Evolutionary conservation across 2,329 filamentous ascomycete species (phyloP).

Genomic region (Penicillium vulpinum): DNA sequence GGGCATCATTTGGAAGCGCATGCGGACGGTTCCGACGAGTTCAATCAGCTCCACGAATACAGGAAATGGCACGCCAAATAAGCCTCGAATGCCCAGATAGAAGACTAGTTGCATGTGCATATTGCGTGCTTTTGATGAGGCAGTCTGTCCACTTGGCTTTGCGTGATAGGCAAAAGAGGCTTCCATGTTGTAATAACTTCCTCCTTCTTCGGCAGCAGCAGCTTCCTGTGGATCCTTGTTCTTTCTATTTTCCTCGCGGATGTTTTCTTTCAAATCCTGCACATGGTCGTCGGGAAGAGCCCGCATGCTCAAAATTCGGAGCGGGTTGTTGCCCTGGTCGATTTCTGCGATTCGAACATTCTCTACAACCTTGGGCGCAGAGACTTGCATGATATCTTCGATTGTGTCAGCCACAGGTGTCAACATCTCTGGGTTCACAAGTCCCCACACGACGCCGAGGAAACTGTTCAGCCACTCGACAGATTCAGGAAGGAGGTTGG

Average conservation of each 20-base stretch:
- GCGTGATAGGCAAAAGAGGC: constrained; percentile 90
- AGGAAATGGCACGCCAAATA: constrained; percentile 85
- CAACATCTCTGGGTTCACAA: constrained; percentile 96
- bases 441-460: constrained; percentile 78
- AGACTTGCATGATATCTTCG: constrained; percentile 96
- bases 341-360: constrained; percentile 95
- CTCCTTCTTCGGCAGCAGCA: constrained; percentile 84
- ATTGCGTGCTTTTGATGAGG: constrained; percentile 82
- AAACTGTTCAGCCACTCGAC: constrained; percentile 97
- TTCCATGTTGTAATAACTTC: constrained; percentile 90
- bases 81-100: constrained; percentile 83
- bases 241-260: constrained; percentile 75
- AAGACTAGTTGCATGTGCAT: constrained; percentile 98
- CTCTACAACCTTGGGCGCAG: constrained; percentile 85
- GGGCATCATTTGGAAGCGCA: constrained; percentile 81
- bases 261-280: constrained; percentile 75
- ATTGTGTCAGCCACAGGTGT: constrained; percentile 85
- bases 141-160: constrained; percentile 66
- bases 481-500: constrained; percentile 87
- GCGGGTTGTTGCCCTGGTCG: constrained; percentile 85
- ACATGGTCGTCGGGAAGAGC: constrained; percentile 82
- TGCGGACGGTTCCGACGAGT: constrained; percentile 81
- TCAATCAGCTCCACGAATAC: constrained; percentile 88
- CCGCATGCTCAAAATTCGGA: constrained; percentile 83
- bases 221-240: constrained; percentile 83